These are phyloP conservation scores for Neonothopanus nambi DNA, from an alignment of 1,284 basidiomycete species.

Conservation along the genomic window DNA sequence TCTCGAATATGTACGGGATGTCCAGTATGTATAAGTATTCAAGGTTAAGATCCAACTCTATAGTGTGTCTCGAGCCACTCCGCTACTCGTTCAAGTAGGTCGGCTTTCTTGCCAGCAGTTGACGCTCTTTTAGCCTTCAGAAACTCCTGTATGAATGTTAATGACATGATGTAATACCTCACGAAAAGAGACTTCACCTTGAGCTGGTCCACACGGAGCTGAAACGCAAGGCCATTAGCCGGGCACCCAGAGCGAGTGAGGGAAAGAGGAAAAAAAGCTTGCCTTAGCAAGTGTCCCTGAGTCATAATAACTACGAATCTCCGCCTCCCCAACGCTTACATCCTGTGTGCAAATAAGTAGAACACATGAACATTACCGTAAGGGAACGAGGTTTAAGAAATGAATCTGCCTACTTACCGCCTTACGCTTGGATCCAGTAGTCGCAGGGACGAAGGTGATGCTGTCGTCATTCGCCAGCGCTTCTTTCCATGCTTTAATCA, in stretches of 20 bases:
- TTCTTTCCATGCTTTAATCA: conserved; percentile 78
- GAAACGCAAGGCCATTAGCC: neutral
- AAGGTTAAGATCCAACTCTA: too few relatives aligned
- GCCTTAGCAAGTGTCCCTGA: conserved; percentile 66
- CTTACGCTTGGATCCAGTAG: conserved; percentile 65
- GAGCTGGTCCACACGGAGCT: conserved; percentile 79
- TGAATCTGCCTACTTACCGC: conserved; percentile 52
- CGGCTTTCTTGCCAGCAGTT: conserved; percentile 68
- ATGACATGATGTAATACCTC: neutral
- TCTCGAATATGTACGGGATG: too few relatives aligned
- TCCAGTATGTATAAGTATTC: too few relatives aligned
- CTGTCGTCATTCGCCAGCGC: conserved; percentile 66
- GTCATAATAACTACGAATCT: conserved; percentile 66
- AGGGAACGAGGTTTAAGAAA: conserved; percentile 1
- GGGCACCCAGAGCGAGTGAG: conserved; percentile 17
- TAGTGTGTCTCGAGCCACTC: conserved; percentile 57
- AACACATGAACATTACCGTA: neutral
- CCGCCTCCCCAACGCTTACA: conserved; percentile 58
- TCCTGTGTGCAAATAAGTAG: conserved; percentile 41
- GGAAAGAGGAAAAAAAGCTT: conserved; percentile 24
- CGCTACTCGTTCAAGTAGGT: conserved; percentile 60
- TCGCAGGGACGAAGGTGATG: conserved; percentile 46
- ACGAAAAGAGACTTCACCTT: conserved; percentile 45
- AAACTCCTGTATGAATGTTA: conserved; percentile 52
- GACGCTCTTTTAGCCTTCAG: conserved; percentile 62